Percentiles rank a stretch among this genome's conserved stretches.
These are phyloP conservation scores for Sporobolus alterniflorus DNA, from an alignment of 202 grass and related monocot species.

Conservation along the genomic window DNA sequence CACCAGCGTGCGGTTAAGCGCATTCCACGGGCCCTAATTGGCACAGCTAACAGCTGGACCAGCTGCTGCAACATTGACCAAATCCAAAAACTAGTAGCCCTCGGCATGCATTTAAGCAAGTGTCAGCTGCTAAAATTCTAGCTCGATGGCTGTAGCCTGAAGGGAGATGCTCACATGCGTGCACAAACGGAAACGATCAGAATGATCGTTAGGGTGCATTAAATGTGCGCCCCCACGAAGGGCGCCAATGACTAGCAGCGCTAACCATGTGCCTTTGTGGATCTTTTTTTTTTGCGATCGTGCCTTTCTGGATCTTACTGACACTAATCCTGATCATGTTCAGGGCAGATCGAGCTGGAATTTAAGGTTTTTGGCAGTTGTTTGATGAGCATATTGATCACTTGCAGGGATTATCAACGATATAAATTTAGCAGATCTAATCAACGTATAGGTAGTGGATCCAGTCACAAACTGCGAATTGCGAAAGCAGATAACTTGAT, in stretches of 20 bases:
- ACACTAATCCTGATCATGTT: neutral
- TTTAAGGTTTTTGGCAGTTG: slow-evolving; percentile 12
- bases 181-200: neutral
- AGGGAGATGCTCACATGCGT: slow-evolving; percentile 18
- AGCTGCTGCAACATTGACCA: slow-evolving; percentile 32
- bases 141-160: neutral
- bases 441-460: no score
- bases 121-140: slow-evolving; percentile 23
- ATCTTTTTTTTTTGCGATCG: no score
- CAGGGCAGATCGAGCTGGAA: neutral
- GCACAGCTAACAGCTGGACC: neutral
- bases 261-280: slow-evolving; percentile 31
- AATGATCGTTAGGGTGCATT: slow-evolving; percentile 37
- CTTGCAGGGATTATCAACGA: neutral
- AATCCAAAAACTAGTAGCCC: neutral
- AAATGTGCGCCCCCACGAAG: slow-evolving; percentile 37
- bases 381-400: neutral
- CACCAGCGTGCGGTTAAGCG: slow-evolving; percentile 15
- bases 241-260: slow-evolving; percentile 27
- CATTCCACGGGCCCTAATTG: neutral
- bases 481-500: no score
- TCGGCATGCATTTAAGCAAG: slow-evolving; percentile 11
- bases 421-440: neutral
- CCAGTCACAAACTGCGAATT: no score
- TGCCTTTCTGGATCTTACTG: slow-evolving; percentile 25